Percentiles rank a stretch among this genome's conserved stretches.
phyloP scores from a whole-genome alignment of 108 stramenopile genomes.

The Pseudonitzschia delicatissima region DNA sequence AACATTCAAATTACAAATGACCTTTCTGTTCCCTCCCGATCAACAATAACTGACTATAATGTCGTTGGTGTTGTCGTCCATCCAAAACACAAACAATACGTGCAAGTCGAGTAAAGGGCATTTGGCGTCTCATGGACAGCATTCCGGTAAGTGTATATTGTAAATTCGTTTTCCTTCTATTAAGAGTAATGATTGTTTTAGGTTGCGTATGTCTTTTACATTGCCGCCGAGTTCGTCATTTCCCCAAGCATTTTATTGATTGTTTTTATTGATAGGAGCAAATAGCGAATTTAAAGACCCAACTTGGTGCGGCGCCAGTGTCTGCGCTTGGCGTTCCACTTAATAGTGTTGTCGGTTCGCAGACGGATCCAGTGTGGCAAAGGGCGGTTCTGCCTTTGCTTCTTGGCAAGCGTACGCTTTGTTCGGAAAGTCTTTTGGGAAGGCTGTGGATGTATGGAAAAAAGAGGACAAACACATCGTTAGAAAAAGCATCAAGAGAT shows the following conservation, averaged over 20 bases:
- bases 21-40: too few species aligned
- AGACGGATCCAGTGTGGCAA: slow-evolving; percentile 99
- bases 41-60: too few species aligned
- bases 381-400: slow-evolving; percentile 99
- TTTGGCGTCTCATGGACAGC: not conserved
- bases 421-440: slow-evolving; percentile 99
- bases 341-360: slow-evolving; percentile 97
- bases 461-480: not conserved
- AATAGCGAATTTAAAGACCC: slow-evolving; percentile 86
- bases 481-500: too few species aligned
- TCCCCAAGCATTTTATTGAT: not conserved
- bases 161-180: not conserved
- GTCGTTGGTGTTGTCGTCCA: too few species aligned
- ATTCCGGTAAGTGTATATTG: not conserved
- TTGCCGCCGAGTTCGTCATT: too few species aligned
- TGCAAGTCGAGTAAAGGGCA: not conserved
- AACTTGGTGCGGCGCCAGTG: slow-evolving; percentile 99
- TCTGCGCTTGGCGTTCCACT: slow-evolving; percentile 99
- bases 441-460: slow-evolving; percentile 55
- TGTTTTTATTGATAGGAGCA: not conserved
- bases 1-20: too few species aligned
- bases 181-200: too few species aligned
- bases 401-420: slow-evolving; percentile 98
- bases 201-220: too few species aligned
- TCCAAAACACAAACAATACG: too few species aligned